These are phyloP conservation scores for Mycena filopes DNA, from an alignment of 768 basidiomycete species.

Conservation along the genomic window DNA sequence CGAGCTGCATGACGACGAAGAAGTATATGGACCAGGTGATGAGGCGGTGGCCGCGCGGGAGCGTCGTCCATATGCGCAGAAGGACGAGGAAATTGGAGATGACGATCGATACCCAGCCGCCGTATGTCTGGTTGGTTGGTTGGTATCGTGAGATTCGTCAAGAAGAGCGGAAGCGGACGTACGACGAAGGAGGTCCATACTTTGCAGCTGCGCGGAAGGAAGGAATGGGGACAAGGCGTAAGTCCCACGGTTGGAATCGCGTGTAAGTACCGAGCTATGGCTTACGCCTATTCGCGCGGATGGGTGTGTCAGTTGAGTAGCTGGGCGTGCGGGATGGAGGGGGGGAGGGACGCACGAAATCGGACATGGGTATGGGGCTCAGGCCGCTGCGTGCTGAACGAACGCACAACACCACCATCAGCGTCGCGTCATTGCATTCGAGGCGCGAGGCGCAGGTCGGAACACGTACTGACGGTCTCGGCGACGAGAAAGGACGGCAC, in stretches of 20 bases:
- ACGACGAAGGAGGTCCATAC: constrained; percentile 15
- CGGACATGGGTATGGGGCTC: background rate
- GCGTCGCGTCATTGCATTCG: background rate
- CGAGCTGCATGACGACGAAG: constrained; percentile 37
- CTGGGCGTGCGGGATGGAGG: background rate
- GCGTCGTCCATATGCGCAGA: constrained; percentile 45
- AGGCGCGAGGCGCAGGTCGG: too few species aligned
- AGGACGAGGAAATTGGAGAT: constrained; percentile 39
- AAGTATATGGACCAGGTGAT: constrained; percentile 36
- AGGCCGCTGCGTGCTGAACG: constrained; percentile 12
- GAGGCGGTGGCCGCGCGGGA: constrained; percentile 39
- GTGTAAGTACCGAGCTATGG: background rate
- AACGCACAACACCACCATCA: too few species aligned
- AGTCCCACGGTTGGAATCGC: too few species aligned
- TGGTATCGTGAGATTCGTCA: background rate
- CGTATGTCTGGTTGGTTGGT: background rate
- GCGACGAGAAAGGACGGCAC: constrained; percentile 17
- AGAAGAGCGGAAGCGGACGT: background rate
- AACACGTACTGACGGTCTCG: constrained; percentile 10
- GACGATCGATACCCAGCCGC: constrained; percentile 18
- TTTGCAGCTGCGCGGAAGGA: constrained; percentile 17
- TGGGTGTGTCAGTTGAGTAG: background rate
- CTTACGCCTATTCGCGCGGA: constrained; percentile 1
- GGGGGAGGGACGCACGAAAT: background rate
- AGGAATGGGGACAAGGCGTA: background rate